These are phyloP conservation scores for Ceratobasidium sp. DNA, from an alignment of 1,284 basidiomycete genomes.

Conservation along the genomic window DNA sequence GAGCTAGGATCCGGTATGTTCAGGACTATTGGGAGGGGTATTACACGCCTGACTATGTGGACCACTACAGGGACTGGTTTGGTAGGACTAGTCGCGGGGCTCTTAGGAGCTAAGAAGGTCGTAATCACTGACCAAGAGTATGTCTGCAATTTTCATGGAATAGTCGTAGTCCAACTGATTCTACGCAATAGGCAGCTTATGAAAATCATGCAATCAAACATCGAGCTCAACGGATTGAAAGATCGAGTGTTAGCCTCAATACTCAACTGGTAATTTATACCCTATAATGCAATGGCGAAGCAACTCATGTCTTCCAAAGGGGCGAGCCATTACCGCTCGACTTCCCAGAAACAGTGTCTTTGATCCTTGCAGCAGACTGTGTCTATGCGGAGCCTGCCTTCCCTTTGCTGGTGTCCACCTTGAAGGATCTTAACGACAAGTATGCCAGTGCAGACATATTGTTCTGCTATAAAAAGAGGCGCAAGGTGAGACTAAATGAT, in stretches of 20 bases:
- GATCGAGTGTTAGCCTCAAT: slow-evolving; percentile 69
- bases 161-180: neutral
- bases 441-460: slow-evolving; percentile 71
- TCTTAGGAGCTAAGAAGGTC: slow-evolving; percentile 68
- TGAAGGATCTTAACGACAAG: slow-evolving; percentile 67
- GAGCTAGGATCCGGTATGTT: slow-evolving; percentile 71
- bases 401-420: slow-evolving; percentile 83
- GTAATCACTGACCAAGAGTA: slow-evolving; percentile 92
- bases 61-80: slow-evolving; percentile 81
- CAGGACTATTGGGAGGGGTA: neutral
- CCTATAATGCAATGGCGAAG: slow-evolving; percentile 49
- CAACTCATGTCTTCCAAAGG: slow-evolving; percentile 46
- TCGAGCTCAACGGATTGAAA: slow-evolving; percentile 68
- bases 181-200: slow-evolving; percentile 68
- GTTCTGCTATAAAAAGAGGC: slow-evolving; percentile 93
- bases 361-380: slow-evolving; percentile 90
- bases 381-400: slow-evolving; percentile 97
- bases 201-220: slow-evolving; percentile 78
- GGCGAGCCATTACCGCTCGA: slow-evolving; percentile 53
- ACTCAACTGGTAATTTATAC: slow-evolving; percentile 74
- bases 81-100: slow-evolving; percentile 83
- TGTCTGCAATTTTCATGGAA: slow-evolving; percentile 51
- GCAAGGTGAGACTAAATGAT: slow-evolving; percentile 70
- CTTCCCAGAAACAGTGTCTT: slow-evolving; percentile 61
- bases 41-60: too few relatives aligned